Evolutionary conservation across 805 yeast genomes (phyloP).

Genomic region (Candida verbasci): DNA sequence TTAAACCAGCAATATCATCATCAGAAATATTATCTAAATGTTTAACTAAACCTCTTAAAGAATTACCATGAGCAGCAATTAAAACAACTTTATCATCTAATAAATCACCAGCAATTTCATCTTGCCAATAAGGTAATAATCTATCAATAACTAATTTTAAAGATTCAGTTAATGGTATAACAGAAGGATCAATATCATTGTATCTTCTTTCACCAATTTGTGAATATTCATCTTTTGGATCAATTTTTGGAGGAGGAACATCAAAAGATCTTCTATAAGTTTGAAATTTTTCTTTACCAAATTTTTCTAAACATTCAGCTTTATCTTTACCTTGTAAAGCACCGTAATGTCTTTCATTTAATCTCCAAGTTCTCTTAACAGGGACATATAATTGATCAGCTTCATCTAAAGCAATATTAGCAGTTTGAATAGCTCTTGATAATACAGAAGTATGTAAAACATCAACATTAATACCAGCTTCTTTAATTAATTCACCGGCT

Average conservation of each 20-base stretch:
- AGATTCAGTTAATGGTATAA: slow-evolving; percentile 91
- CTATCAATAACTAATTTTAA: slow-evolving; percentile 93
- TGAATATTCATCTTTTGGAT: slow-evolving; percentile 71
- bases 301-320: slow-evolving; percentile 83
- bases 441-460: slow-evolving; percentile 86
- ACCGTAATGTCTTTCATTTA: slow-evolving; percentile 99
- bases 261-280: slow-evolving; percentile 97
- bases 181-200: slow-evolving; percentile 75
- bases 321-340: slow-evolving; percentile 98
- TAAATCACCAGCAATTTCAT: slow-evolving; percentile 79
- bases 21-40: slow-evolving; percentile 92
- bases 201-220: slow-evolving; percentile 86
- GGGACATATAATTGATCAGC: slow-evolving; percentile 91
- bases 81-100: slow-evolving; percentile 85
- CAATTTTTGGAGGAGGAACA: slow-evolving; percentile 91
- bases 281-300: slow-evolving; percentile 91
- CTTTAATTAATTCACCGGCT: slow-evolving; percentile 90
- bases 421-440: slow-evolving; percentile 95
- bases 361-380: slow-evolving; percentile 94
- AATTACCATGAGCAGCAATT: slow-evolving; percentile 97
- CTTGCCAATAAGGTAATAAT: slow-evolving; percentile 95
- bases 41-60: slow-evolving; percentile 93
- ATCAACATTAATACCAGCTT: slow-evolving; percentile 81
- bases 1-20: slow-evolving; percentile 86
- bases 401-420: slow-evolving; percentile 83